These are phyloP conservation scores for Leersia perrieri DNA, from an alignment of 176 grass and related monocot species.

Conservation along the genomic window DNA sequence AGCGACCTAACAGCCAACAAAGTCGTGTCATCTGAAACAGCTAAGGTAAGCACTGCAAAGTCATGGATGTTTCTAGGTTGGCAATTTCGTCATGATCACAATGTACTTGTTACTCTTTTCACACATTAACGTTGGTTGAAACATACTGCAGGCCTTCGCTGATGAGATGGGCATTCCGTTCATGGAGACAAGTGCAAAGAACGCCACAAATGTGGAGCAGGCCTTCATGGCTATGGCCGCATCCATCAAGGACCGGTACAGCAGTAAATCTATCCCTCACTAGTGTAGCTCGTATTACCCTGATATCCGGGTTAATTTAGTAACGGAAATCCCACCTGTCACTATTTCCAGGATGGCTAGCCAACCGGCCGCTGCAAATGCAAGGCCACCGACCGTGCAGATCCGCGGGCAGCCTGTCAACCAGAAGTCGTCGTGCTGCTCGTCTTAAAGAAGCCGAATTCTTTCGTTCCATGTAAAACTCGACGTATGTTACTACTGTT, in stretches of 20 bases:
- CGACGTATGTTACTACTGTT: background rate
- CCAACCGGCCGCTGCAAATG: constrained; percentile 48
- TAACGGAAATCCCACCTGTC: background rate
- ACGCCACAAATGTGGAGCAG: constrained; percentile 66
- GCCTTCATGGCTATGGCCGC: constrained; percentile 76
- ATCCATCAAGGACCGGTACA: constrained; percentile 63
- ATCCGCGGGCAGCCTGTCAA: constrained; percentile 68
- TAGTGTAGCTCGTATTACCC: background rate
- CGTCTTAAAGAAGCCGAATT: constrained; percentile 39
- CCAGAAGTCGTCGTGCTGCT: constrained; percentile 64
- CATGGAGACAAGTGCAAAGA: constrained; percentile 78
- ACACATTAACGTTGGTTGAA: background rate
- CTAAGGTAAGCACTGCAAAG: constrained; percentile 40
- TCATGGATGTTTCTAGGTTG: background rate
- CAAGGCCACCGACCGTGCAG: constrained; percentile 61
- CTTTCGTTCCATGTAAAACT: constrained; percentile 12
- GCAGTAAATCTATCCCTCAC: background rate
- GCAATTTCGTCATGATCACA: background rate
- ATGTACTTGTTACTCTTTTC: background rate
- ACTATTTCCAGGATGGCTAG: constrained; percentile 59
- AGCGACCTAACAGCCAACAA: constrained; percentile 70
- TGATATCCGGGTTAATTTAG: background rate
- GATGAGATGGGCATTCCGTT: constrained; percentile 77
- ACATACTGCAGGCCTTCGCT: constrained; percentile 55
- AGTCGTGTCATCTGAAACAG: constrained; percentile 72